These are phyloP conservation scores for Warburgia ugandensis DNA, from an alignment of 164 flowering plant species.

Conservation along the genomic window DNA sequence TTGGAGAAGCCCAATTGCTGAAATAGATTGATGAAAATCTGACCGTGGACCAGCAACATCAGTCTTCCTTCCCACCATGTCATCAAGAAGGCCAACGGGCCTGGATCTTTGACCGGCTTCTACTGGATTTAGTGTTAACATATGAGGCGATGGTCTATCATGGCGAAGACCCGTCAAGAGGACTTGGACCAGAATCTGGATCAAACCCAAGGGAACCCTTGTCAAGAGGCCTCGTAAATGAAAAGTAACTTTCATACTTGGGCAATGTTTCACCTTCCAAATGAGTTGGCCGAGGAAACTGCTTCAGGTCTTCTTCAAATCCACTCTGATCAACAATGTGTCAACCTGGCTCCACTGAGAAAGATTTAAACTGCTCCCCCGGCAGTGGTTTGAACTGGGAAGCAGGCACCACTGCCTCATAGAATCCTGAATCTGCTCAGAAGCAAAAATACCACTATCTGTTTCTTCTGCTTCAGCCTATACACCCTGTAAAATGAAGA, in stretches of 20 bases:
- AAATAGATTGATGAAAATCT: conserved; percentile 38
- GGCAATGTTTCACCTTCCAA: conserved; percentile 33
- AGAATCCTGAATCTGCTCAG: conserved; percentile 25
- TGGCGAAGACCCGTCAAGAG: conserved; percentile 22
- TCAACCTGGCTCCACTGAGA: conserved; percentile 29
- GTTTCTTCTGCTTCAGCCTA: no score
- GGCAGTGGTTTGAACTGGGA: conserved; percentile 13
- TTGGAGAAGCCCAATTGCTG: conserved; percentile 39
- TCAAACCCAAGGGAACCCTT: conserved; percentile 32
- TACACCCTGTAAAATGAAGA: no score
- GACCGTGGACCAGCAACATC: conserved; percentile 28
- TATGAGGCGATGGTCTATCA: conserved; percentile 25
- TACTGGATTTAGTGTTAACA: conserved; percentile 12
- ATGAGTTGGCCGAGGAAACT: conserved; percentile 45
- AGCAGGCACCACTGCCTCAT: conserved; percentile 17
- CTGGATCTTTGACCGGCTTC: conserved; percentile 27
- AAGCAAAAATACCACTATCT: no score
- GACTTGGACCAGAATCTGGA: no score
- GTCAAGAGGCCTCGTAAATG: conserved; percentile 34
- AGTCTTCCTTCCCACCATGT: conserved; percentile 24
- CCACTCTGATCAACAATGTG: conserved; percentile 30
- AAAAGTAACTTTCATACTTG: conserved; percentile 27
- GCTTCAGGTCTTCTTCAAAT: conserved; percentile 42
- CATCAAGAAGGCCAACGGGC: conserved; percentile 31
- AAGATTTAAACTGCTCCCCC: conserved; percentile 22